Evolutionary conservation across 2,329 filamentous ascomycete species (phyloP), one percentile per base, ranked within the genome.

Genomic region (Sclerotinia glacialis): DNA sequence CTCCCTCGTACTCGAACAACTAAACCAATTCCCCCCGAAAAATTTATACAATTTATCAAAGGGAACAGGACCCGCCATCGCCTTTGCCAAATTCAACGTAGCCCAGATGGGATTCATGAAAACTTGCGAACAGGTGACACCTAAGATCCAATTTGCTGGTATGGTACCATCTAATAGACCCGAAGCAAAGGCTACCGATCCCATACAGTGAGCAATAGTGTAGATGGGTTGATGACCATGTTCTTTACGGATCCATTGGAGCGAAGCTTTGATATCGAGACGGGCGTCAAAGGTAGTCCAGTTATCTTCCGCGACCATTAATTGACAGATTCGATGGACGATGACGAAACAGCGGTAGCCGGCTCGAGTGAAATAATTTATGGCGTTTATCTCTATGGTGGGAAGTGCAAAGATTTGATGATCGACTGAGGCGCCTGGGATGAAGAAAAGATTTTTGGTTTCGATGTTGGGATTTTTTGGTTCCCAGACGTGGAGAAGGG

Each of bases 131-230:
- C 81, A 83, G 0, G 82, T 83, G 64, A 89, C 78, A 23, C 86
- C 86, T 23, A 78, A 76, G 71, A 89, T 80, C 85, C 85, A 88
- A 50, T 74, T 74, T 0, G 81, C 70, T 0, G 85, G 83, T 62
- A 89, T 85, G 0, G 83, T 84, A 47, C 86, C 86, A 73, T 87
- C 85, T 1, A 89, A 80, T 0, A 89, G 78, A n/a, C 85, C 86
- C 5, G 80, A 78, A 0, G 83, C 77, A 64, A 85, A 80, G 1
- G 86, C 84, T 0, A 89, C 85, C 53, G 84, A 83, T 34, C 86
- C 87, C 80, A 87, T 85, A 75, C 86, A 89, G 76, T 89, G 86
- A 1, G 83, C 81, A 46, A 89, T 80, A 3, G 81, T 81, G 74
- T 89, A 89, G 46, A 86, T 76, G 60, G 79, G 80, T 28, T 75